Evolutionary conservation across 2,329 filamentous ascomycete genomes (phyloP).

Genomic region (Colletotrichum viniferum): DNA sequence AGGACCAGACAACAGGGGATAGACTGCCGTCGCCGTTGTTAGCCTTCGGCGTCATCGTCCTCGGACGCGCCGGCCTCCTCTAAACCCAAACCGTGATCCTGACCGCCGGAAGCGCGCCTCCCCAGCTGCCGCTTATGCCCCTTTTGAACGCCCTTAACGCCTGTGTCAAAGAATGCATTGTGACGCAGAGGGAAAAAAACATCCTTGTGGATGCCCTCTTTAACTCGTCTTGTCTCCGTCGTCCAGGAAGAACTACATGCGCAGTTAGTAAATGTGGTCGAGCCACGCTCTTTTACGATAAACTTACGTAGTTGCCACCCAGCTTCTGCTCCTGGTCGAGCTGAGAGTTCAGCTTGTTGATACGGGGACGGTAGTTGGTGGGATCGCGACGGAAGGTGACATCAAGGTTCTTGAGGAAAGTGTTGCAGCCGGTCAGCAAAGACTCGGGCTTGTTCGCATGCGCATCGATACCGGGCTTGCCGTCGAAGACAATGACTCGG

Average conservation of each 20-base stretch:
- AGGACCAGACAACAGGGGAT: constrained; percentile 72
- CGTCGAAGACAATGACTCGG: constrained; percentile 98
- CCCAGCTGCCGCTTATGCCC: constrained; percentile 31
- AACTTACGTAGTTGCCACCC: constrained; percentile 84
- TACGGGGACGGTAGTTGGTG: constrained; percentile 93
- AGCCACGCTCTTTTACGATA: neutral
- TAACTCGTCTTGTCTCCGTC: constrained; percentile 65
- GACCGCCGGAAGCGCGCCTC: constrained; percentile 31
- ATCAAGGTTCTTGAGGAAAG: constrained; percentile 93
- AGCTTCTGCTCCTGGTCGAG: constrained; percentile 98
- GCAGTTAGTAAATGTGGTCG: constrained; percentile 23
- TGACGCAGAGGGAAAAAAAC: constrained; percentile 32
- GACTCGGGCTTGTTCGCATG: constrained; percentile 91
- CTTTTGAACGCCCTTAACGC: constrained; percentile 60
- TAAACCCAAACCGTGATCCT: constrained; percentile 36
- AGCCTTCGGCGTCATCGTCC: constrained; percentile 63
- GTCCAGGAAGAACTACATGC: constrained; percentile 86
- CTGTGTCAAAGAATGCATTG: constrained; percentile 42
- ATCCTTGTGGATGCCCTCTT: constrained; percentile 55
- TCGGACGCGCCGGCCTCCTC: constrained; percentile 60
- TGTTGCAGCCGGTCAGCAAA: constrained; percentile 93
- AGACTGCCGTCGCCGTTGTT: constrained; percentile 63
- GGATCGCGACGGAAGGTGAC: constrained; percentile 99
- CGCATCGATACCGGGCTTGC: constrained; percentile 85
- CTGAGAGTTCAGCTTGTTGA: constrained; percentile 97